These are phyloP conservation scores for Rhizopogon sp. DNA, from an alignment of 768 basidiomycete species.

Conservation along the genomic window DNA sequence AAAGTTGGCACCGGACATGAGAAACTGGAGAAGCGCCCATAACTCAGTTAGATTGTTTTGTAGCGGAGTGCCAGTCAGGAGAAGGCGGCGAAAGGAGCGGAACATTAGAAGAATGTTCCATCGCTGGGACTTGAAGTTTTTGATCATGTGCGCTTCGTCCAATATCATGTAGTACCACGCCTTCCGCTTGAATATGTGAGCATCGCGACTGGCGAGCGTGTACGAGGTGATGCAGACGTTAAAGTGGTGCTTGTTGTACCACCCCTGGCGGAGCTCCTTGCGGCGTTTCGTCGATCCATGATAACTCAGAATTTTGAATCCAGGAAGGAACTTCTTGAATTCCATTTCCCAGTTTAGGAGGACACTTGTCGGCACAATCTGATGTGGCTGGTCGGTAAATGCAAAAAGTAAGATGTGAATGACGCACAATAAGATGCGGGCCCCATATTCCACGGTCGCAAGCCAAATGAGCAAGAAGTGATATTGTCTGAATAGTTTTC, in stretches of 20 bases:
- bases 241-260: slow-evolving; percentile 85
- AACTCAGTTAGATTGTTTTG: slow-evolving; percentile 96
- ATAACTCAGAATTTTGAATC: slow-evolving; percentile 83
- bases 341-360: slow-evolving; percentile 97
- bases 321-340: slow-evolving; percentile 92
- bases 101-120: slow-evolving; percentile 93
- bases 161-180: slow-evolving; percentile 95
- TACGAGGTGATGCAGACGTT: slow-evolving; percentile 96
- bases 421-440: slow-evolving; percentile 76
- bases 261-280: slow-evolving; percentile 85
- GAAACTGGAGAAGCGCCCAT: slow-evolving; percentile 92
- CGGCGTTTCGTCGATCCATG: slow-evolving; percentile 87
- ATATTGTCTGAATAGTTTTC: slow-evolving; percentile 95
- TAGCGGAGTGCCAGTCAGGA: slow-evolving; percentile 93
- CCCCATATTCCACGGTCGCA: slow-evolving; percentile 90
- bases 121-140: slow-evolving; percentile 90
- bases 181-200: slow-evolving; percentile 88
- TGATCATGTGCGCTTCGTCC: slow-evolving; percentile 97
- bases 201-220: slow-evolving; percentile 86
- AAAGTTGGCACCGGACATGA: slow-evolving; percentile 86
- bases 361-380: slow-evolving; percentile 91
- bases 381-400: slow-evolving; percentile 15
- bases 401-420: background rate
- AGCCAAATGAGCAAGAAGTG: slow-evolving; percentile 88
- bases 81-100: slow-evolving; percentile 76